phyloP scores from a whole-genome alignment of 106 monocot species.

The Dioscorea zingiberensis region DNA sequence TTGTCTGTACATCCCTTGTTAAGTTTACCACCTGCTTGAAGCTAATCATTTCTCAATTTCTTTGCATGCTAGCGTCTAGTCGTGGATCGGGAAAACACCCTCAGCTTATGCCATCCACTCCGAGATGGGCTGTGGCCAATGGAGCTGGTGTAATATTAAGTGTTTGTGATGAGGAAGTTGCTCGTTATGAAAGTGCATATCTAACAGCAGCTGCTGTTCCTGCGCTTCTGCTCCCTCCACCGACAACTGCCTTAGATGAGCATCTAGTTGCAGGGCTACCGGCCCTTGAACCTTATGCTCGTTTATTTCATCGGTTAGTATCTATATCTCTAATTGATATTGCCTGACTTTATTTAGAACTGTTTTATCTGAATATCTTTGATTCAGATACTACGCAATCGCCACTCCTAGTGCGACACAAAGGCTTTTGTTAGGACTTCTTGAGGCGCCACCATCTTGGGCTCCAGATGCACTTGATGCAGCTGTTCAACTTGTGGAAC shows the following conservation, averaged over 20 bases:
- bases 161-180: conserved; percentile 98
- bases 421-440: conserved; percentile 93
- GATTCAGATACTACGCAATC: conserved; percentile 87
- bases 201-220: conserved; percentile 98
- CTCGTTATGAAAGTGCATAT: conserved; percentile 92
- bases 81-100: conserved; percentile 93
- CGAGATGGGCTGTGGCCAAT: conserved; percentile 99
- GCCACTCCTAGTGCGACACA: conserved; percentile 98
- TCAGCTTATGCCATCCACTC: conserved; percentile 96
- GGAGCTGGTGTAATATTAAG: conserved; percentile 98
- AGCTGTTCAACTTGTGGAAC: conserved; percentile 97
- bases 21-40: too few species aligned
- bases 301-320: conserved; percentile 82
- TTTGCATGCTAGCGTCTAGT: conserved; percentile 45
- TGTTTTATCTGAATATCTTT: conserved; percentile 4
- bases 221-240: conserved; percentile 92
- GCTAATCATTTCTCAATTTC: not conserved
- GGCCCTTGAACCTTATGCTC: conserved; percentile 94
- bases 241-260: conserved; percentile 89
- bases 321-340: not conserved
- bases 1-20: too few species aligned
- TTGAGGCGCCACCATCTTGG: conserved; percentile 99
- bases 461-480: conserved; percentile 99
- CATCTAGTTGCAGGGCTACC: conserved; percentile 93
- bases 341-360: not conserved